Evolutionary conservation across 108 stramenopile genomes (phyloP).

Genomic region (Seminavis robusta): DNA sequence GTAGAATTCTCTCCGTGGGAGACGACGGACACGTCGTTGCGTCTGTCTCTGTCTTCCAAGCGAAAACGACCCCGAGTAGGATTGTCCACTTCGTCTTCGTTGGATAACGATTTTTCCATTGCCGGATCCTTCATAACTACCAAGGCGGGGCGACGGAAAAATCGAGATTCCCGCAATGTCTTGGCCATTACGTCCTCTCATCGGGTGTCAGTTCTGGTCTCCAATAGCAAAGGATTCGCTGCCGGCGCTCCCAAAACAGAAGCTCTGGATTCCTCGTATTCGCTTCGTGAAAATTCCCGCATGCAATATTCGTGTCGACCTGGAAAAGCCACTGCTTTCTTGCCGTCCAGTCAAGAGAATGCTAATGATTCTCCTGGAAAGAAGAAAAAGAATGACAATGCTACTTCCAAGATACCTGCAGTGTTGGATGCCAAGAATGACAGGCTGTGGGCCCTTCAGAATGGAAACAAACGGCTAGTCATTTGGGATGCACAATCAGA

Average conservation of each 20-base stretch:
- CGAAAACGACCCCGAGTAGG: background rate
- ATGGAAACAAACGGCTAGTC: background rate
- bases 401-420: background rate
- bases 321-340: background rate
- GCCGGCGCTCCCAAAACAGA: too few relatives aligned
- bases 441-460: background rate
- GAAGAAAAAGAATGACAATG: background rate
- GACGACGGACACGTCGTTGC: too few relatives aligned
- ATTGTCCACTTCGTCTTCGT: background rate
- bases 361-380: too few relatives aligned
- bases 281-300: background rate
- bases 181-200: too few relatives aligned
- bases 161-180: too few relatives aligned
- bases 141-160: too few relatives aligned
- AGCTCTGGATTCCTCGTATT: background rate
- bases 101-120: too few relatives aligned
- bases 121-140: too few relatives aligned
- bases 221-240: too few relatives aligned
- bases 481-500: background rate
- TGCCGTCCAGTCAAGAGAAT: too few relatives aligned
- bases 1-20: slow-evolving; percentile 2
- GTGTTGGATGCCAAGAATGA: background rate
- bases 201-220: too few relatives aligned
- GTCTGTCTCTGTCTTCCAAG: background rate
- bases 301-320: slow-evolving; percentile 5